Evolutionary conservation across 139 green algal species (phyloP).

Genomic region (Micractinium conductrix): DNA sequence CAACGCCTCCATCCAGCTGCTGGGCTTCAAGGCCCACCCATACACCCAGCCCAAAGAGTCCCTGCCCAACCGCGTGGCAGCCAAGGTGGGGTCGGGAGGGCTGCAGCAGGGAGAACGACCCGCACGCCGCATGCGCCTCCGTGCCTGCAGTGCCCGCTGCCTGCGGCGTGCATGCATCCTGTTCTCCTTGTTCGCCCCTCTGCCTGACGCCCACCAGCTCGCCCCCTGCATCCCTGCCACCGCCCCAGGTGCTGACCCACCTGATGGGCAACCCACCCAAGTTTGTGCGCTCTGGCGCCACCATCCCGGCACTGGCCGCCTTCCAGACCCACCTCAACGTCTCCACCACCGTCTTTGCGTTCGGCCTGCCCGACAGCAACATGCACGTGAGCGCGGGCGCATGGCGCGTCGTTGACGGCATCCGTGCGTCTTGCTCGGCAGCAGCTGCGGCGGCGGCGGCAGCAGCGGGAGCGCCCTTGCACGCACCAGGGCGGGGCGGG

Average conservation of each 20-base stretch:
- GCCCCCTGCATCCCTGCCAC: not conserved
- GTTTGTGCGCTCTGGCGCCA: conserved; percentile 50
- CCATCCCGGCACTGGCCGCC: conserved; percentile 68
- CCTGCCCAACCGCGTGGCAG: conserved; percentile 50
- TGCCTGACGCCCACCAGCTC: no score
- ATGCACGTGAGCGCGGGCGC: conserved; percentile 16
- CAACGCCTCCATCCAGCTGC: conserved; percentile 54
- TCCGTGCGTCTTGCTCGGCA: no score
- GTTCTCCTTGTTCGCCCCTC: not conserved
- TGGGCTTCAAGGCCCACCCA: conserved; percentile 57
- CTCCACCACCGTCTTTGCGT: conserved; percentile 65
- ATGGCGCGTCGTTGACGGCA: no score
- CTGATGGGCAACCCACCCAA: conserved; percentile 29
- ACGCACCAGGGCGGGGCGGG: not conserved
- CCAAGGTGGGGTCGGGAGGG: conserved; percentile 26
- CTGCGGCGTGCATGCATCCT: not conserved
- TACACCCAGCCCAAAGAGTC: conserved; percentile 45
- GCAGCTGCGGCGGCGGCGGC: not conserved
- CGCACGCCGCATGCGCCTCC: no score
- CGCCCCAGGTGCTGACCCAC: not conserved
- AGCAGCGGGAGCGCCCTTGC: not conserved
- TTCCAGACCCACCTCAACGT: conserved; percentile 59
- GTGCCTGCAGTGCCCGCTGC: no score
- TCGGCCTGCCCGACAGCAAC: conserved; percentile 62
- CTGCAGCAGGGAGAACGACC: not conserved